Percentiles rank a stretch among this genome's conserved stretches.
Evolutionary conservation across 768 basidiomycete genomes (phyloP).

Genomic region (Russula griseocarnosa): DNA sequence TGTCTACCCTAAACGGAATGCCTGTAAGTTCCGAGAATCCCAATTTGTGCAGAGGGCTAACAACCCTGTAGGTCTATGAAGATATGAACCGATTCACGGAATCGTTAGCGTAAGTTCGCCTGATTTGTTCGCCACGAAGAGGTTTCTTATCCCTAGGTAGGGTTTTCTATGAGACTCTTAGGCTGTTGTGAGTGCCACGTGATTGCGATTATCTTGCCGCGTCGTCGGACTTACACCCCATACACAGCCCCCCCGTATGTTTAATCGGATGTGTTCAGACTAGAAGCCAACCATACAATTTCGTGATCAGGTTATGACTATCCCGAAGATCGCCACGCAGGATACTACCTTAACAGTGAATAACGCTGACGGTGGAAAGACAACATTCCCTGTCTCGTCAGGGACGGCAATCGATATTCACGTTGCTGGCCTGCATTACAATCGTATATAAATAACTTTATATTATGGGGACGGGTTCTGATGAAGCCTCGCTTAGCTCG

Average conservation of each 20-base stretch:
- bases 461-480: background rate
- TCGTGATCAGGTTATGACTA: conserved; percentile 40
- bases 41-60: too few relatives aligned
- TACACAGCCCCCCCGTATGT: conserved; percentile 17
- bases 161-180: conserved; percentile 48
- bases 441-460: conserved; percentile 37
- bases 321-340: conserved; percentile 47
- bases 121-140: background rate
- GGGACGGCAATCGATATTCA: conserved; percentile 40
- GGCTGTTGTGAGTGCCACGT: conserved; percentile 36
- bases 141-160: conserved; percentile 30
- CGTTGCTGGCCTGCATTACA: conserved; percentile 46
- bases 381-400: conserved; percentile 42
- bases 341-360: conserved; percentile 41
- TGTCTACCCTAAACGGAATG: conserved; percentile 29
- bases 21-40: background rate
- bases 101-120: background rate
- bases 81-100: too few relatives aligned
- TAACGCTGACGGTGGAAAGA: conserved; percentile 39
- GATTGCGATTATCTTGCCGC: background rate
- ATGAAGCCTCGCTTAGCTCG: conserved; percentile 38
- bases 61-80: too few relatives aligned
- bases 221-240: background rate
- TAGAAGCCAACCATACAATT: background rate
- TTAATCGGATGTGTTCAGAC: background rate